Evolutionary conservation across 495 filamentous ascomycete genomes (phyloP).

Genomic region (Aspergillus carlsbadensis): DNA sequence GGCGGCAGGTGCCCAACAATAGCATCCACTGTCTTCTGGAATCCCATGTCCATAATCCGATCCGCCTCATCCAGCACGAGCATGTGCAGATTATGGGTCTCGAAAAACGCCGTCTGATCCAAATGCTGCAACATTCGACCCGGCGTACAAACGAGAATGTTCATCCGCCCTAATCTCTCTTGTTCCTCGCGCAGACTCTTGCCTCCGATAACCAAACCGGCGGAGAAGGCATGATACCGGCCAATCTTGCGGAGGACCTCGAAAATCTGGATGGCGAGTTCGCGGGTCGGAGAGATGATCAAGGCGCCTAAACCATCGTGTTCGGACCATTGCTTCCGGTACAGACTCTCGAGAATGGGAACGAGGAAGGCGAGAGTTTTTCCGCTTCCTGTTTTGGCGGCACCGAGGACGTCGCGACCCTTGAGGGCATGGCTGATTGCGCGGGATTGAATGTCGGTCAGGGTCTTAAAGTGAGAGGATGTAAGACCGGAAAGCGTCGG

Average conservation of each 20-base stretch:
- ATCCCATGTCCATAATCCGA: constrained; percentile 97
- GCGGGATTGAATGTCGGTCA: constrained; percentile 89
- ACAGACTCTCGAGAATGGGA: constrained; percentile 93
- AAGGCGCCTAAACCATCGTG: constrained; percentile 89
- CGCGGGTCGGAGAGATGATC: constrained; percentile 90
- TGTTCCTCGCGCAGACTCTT: constrained; percentile 87
- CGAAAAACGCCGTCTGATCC: constrained; percentile 88
- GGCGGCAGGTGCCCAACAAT: constrained; percentile 90
- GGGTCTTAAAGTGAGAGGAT: constrained; percentile 80
- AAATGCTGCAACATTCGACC: constrained; percentile 94
- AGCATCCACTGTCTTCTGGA: constrained; percentile 86
- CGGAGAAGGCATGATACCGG: constrained; percentile 85
- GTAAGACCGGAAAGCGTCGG: constrained; percentile 79
- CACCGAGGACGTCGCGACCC: constrained; percentile 86
- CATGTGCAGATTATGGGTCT: constrained; percentile 86
- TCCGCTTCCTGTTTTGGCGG: constrained; percentile 94
- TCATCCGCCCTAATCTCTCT: constrained; percentile 87
- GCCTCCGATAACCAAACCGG: constrained; percentile 93
- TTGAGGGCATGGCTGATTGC: constrained; percentile 84
- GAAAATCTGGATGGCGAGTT: constrained; percentile 96
- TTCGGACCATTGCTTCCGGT: constrained; percentile 84
- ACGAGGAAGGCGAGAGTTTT: constrained; percentile 95
- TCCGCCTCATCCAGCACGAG: constrained; percentile 96
- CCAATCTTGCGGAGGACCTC: constrained; percentile 91
- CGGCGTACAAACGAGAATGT: constrained; percentile 95